A percentile compares a stretch with the other conserved stretches of the same genome.
phyloP scores from a whole-genome alignment of 768 basidiomycete genomes.

The Obba rivulosa region DNA sequence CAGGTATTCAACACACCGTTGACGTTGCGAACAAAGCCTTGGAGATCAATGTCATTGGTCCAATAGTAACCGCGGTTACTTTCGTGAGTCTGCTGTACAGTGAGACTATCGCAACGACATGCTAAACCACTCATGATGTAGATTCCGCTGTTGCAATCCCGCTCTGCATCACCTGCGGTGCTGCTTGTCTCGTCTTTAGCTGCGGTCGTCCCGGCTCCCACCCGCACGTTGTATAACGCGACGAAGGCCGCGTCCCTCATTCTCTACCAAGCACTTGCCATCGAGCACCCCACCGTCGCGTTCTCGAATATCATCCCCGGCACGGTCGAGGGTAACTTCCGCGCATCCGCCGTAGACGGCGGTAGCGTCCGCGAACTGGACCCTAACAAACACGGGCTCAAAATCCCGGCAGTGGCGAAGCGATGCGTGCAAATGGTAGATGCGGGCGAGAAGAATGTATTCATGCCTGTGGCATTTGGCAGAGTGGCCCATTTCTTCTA shows the following conservation, averaged over 20 bases:
- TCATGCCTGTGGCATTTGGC: constrained; percentile 47
- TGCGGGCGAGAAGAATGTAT: constrained; percentile 46
- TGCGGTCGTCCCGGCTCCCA: constrained; percentile 79
- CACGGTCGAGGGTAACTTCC: constrained; percentile 74
- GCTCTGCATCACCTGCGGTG: constrained; percentile 65
- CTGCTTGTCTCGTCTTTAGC: constrained; percentile 78
- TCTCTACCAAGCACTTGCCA: constrained; percentile 73
- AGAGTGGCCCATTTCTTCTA: constrained; percentile 48
- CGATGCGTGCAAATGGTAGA: constrained; percentile 61
- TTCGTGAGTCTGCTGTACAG: constrained; percentile 45
- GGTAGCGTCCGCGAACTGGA: constrained; percentile 37
- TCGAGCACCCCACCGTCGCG: constrained; percentile 66
- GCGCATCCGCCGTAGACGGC: constrained; percentile 73
- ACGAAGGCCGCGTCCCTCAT: constrained; percentile 77
- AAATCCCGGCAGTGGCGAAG: constrained; percentile 52
- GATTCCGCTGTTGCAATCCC: constrained; percentile 69
- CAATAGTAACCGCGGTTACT: constrained; percentile 61
- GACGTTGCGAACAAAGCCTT: constrained; percentile 53
- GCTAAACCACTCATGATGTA: constrained; percentile 23
- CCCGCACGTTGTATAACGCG: constrained; percentile 76
- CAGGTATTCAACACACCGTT: constrained; percentile 56
- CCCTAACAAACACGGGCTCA: constrained; percentile 55
- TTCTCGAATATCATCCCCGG: constrained; percentile 63
- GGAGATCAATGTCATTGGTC: constrained; percentile 64
- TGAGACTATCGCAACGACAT: not conserved